A percentile compares a stretch with the other conserved stretches of the same genome.
Conservation (phyloP, 345 rosid species). For the Pseudoturritis turrita region DNA sequence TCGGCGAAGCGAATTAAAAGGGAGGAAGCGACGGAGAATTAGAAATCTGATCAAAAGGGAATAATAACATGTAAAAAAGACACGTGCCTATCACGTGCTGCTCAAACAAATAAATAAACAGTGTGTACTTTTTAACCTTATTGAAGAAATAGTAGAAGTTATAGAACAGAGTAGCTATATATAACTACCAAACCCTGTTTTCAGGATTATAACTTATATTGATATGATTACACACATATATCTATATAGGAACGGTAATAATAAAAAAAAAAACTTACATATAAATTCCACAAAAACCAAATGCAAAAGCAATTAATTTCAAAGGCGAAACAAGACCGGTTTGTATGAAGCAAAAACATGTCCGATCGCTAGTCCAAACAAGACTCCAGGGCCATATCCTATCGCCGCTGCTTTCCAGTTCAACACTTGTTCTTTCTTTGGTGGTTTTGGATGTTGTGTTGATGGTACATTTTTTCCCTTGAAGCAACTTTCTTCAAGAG, state of each 20-base stretch:
- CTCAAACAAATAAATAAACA: background rate
- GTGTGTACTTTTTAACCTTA: no score
- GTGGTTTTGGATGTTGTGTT: background rate
- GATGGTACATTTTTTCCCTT: background rate
- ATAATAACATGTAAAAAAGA: background rate
- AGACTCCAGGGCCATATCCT: background rate
- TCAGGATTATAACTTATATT: no score
- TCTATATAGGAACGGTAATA: no score
- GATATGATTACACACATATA: no score
- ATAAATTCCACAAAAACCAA: no score
- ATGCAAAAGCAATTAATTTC: background rate
- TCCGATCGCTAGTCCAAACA: background rate
- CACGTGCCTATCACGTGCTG: background rate
- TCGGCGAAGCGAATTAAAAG: background rate
- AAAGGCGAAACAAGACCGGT: background rate
- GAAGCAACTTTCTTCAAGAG: background rate
- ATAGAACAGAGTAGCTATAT: background rate
- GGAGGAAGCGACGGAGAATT: background rate
- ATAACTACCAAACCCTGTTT: no score
- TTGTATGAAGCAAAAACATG: background rate
- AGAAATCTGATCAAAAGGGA: background rate
- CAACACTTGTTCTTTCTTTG: background rate
- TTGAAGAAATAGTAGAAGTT: no score
- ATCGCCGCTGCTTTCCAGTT: constrained; percentile 1
- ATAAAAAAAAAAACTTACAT: no score